These are phyloP conservation scores for Ceratobasidium theobromae DNA, from an alignment of 1,284 basidiomycete species.

Conservation along the genomic window DNA sequence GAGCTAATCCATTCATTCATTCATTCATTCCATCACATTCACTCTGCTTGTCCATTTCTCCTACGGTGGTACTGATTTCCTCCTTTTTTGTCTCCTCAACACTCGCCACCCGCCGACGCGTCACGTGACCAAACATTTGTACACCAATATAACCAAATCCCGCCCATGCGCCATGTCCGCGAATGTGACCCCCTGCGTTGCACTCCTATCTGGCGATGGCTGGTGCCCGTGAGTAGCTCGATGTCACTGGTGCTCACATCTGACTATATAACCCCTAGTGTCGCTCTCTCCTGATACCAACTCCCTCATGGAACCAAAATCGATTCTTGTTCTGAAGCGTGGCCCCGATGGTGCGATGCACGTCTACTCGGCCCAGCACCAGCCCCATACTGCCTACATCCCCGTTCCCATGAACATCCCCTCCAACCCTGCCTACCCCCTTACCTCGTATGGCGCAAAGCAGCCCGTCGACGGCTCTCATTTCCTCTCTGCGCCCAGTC, in stretches of 20 bases:
- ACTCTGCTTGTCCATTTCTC: conserved; percentile 1
- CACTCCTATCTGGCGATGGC: not conserved
- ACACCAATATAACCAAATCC: conserved; percentile 5
- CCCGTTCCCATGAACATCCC: conserved; percentile 4
- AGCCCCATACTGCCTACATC: conserved; percentile 6
- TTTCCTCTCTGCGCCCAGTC: not conserved
- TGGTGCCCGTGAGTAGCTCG: conserved; percentile 1
- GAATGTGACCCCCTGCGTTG: not conserved
- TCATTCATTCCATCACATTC: not conserved
- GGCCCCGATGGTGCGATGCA: conserved; percentile 20
- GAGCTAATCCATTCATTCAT: not conserved
- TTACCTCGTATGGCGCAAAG: conserved; percentile 28
- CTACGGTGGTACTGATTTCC: not conserved
- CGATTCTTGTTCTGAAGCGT: conserved; percentile 22
- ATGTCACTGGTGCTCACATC: not conserved
- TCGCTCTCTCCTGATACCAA: not conserved
- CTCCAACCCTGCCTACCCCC: conserved; percentile 1
- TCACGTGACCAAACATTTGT: conserved; percentile 20
- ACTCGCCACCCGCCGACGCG: not conserved
- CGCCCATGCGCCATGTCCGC: conserved; percentile 21
- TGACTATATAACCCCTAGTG: conserved; percentile 30
- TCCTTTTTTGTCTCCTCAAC: not conserved
- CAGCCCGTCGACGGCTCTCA: not conserved
- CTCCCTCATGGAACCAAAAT: conserved; percentile 16
- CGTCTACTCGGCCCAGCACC: conserved; percentile 17